These are phyloP conservation scores for Poa annua DNA, from an alignment of 176 grass and related monocot genomes.

Conservation along the genomic window DNA sequence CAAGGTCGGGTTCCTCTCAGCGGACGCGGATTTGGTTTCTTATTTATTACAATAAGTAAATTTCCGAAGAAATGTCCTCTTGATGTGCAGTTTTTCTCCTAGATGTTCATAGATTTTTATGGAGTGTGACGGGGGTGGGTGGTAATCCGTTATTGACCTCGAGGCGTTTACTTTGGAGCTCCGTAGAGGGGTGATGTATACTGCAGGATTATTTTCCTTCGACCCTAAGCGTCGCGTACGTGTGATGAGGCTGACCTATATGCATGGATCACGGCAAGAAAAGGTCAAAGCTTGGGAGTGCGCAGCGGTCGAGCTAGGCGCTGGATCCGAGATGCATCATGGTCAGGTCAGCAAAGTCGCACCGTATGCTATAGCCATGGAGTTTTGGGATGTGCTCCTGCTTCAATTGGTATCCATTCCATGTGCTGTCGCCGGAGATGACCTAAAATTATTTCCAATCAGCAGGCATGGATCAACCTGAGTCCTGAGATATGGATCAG, in stretches of 20 bases:
- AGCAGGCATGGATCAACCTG: neutral
- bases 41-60: neutral
- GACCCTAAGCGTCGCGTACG: conserved; percentile 23
- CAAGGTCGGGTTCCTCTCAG: too few species aligned
- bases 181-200: conserved; percentile 31
- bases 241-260: conserved; percentile 28
- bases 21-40: neutral
- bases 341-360: conserved; percentile 28
- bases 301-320: neutral
- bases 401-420: conserved; percentile 24
- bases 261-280: conserved; percentile 34
- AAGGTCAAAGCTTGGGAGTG: neutral
- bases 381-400: neutral
- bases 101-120: neutral
- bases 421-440: neutral
- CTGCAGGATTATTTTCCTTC: conserved; percentile 32
- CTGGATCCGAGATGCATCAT: neutral
- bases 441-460: neutral
- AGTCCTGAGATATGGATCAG: neutral
- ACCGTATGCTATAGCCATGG: neutral
- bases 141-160: conserved; percentile 20
- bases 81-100: neutral
- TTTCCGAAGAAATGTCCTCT: neutral
- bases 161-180: conserved; percentile 52
- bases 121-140: neutral